Base-by-base conservation (phyloP, 208 protist species). In the Novymonas esmeraldas region DNA sequence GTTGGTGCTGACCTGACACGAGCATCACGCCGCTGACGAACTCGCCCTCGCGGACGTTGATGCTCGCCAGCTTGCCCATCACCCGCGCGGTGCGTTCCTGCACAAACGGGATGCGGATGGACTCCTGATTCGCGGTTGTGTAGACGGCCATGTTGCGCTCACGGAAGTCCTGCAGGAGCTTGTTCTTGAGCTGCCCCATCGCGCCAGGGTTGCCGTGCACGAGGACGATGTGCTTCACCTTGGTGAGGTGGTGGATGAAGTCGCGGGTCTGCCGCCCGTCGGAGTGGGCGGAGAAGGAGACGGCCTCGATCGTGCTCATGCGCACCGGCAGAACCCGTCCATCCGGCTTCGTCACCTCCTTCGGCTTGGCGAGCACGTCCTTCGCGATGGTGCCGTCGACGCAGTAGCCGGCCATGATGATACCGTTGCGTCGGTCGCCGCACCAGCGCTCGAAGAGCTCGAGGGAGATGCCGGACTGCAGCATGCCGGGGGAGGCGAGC, bases 401-500 rank as follows among this genome's bases (percentile, higher is more conserved):
- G 57, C 92, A 95, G 82, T 99, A 99, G 48, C 98, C 98, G 0
- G 98, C 90, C 72, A 99, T 91, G 64, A 99, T 94, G 33, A 99
- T 90, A 22, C 97, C 97, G 85, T 99, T 99, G 49, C 88, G 88
- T 22, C 82, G 54, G 70, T 99, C 92, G 0, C 90, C 74, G 70
- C 97, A 99, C 98, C 98, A 99, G 31, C 85, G 72, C 70, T 99
- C 98, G 68, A 99, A 99, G 4, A 99, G 80, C 64, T 99, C 89
- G 1, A 99, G 82, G 10, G 97, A 99, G 38, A 99, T 76, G 28
- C 99, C 99, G 22, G 81, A 97, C 70, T 99, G 97, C 31, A 99
- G 65, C 92, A 99, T 99, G 55, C 98, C 98, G 31, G 98, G 97
- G 16, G 90, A 97, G 4, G 97, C 97, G 13, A 98, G 76, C 52